Evolutionary conservation across 805 yeast genomes (phyloP).

Genomic region (Dipodascus albidus): DNA sequence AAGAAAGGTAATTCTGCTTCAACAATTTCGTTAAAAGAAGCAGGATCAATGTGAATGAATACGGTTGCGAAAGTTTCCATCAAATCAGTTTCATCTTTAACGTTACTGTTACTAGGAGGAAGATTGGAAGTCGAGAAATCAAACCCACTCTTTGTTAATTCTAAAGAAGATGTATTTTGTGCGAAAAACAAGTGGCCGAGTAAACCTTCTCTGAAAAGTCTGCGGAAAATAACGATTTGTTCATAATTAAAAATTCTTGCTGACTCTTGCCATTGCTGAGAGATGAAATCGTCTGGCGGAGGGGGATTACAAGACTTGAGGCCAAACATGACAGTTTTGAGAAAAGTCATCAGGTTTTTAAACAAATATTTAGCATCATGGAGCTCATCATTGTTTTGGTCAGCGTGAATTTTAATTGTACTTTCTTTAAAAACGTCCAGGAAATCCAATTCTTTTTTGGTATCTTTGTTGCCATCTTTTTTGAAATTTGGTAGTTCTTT

Average conservation of each 20-base stretch:
- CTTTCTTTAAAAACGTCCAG: constrained; percentile 34
- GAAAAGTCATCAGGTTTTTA: constrained; percentile 78
- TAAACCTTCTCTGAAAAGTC: constrained; percentile 74
- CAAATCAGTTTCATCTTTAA: constrained; percentile 87
- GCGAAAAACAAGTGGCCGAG: constrained; percentile 72
- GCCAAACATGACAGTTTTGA: constrained; percentile 83
- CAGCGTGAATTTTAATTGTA: constrained; percentile 52
- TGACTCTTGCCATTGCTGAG: constrained; percentile 67
- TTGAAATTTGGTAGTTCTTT: constrained; percentile 14
- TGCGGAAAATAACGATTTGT: constrained; percentile 67
- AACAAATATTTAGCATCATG: constrained; percentile 83
- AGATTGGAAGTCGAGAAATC: constrained; percentile 51
- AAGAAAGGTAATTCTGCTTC: constrained; percentile 68
- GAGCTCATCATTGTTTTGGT: constrained; percentile 47
- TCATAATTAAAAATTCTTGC: constrained; percentile 78
- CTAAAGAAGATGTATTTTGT: constrained; percentile 9
- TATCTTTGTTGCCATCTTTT: constrained; percentile 11
- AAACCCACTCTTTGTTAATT: constrained; percentile 20
- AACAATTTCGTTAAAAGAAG: constrained; percentile 88
- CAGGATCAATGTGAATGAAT: constrained; percentile 87
- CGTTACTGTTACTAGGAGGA: constrained; percentile 59
- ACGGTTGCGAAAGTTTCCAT: constrained; percentile 94
- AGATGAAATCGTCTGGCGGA: constrained; percentile 42
- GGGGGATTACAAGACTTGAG: constrained; percentile 84
- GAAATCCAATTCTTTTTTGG: constrained; percentile 18